phyloP scores from a whole-genome alignment of 257 asterid species.

The Solanum tarijense region DNA sequence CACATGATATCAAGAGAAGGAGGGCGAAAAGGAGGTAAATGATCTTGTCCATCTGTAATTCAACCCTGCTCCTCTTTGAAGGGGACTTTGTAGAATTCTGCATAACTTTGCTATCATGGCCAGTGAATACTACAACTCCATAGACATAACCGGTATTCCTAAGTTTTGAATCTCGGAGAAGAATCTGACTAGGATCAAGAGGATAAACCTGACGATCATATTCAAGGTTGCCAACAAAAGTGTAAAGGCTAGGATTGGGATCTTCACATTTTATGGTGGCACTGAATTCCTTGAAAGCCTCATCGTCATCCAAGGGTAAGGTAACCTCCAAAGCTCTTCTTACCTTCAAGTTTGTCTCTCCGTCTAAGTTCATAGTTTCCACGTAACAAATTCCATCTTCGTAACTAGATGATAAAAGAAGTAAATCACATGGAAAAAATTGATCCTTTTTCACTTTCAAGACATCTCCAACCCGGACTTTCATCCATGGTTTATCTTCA shows the following conservation, averaged over 20 bases:
- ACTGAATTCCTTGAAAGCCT: constrained; percentile 55
- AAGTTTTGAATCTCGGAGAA: constrained; percentile 90
- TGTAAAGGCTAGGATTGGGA: constrained; percentile 87
- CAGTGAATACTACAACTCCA: constrained; percentile 85
- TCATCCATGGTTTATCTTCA: constrained; percentile 72
- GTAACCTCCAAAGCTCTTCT: constrained; percentile 73
- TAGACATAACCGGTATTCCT: constrained; percentile 72
- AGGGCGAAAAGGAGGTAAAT: constrained; percentile 77
- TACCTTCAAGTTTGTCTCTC: constrained; percentile 93
- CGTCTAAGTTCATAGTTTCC: constrained; percentile 94
- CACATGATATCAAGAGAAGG: constrained; percentile 56
- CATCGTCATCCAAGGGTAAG: constrained; percentile 47
- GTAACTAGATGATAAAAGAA: constrained; percentile 72
- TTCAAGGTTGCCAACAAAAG: constrained; percentile 82
- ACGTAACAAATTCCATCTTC: constrained; percentile 96
- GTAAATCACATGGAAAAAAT: constrained; percentile 89
- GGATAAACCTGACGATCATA: constrained; percentile 54
- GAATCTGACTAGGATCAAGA: constrained; percentile 86
- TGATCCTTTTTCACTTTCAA: constrained; percentile 84
- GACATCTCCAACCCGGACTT: constrained; percentile 79
- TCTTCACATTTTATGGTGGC: constrained; percentile 79
- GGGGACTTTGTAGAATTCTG: constrained; percentile 89
- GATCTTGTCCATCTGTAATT: constrained; percentile 85
- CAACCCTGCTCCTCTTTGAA: constrained; percentile 82
- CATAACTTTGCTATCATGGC: constrained; percentile 92